phyloP scores from a whole-genome alignment of 345 rosid species.

The Lumnitzera racemosa region DNA sequence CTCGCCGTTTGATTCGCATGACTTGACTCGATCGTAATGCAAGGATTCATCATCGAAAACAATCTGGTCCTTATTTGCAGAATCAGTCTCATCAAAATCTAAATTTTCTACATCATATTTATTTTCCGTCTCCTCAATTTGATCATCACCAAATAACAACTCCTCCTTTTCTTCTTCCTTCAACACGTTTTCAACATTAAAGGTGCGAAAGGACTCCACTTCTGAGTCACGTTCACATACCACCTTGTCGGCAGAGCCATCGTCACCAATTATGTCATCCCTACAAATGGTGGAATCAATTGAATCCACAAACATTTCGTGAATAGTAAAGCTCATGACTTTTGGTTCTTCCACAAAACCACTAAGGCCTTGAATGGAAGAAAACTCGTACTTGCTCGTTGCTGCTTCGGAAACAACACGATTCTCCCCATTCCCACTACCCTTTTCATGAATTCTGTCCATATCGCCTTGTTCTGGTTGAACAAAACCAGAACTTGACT shows the following conservation, averaged over 20 bases:
- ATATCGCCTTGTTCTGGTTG: neutral
- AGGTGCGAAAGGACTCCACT: no score
- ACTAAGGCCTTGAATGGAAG: conserved; percentile 22
- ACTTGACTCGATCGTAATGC: no score
- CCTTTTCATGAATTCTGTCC: conserved; percentile 7
- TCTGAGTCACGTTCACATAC: neutral
- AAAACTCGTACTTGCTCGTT: conserved; percentile 33
- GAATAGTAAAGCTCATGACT: conserved; percentile 30
- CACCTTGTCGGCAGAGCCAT: neutral
- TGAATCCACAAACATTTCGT: conserved; percentile 17
- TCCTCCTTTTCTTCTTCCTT: conserved; percentile 13
- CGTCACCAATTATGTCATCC: neutral
- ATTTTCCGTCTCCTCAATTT: conserved; percentile 4
- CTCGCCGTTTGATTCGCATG: no score
- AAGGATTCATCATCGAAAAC: neutral
- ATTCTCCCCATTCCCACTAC: conserved; percentile 11
- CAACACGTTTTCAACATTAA: neutral
- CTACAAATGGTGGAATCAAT: neutral
- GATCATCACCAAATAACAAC: neutral
- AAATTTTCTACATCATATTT: neutral
- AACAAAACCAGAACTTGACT: conserved; percentile 15
- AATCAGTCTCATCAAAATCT: neutral
- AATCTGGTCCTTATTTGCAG: neutral
- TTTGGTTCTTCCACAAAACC: conserved; percentile 50
- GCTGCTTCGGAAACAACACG: conserved; percentile 18